Evolutionary conservation across 2,329 filamentous ascomycete genomes (phyloP).

Genomic region (Colletotrichum plurivorum): DNA sequence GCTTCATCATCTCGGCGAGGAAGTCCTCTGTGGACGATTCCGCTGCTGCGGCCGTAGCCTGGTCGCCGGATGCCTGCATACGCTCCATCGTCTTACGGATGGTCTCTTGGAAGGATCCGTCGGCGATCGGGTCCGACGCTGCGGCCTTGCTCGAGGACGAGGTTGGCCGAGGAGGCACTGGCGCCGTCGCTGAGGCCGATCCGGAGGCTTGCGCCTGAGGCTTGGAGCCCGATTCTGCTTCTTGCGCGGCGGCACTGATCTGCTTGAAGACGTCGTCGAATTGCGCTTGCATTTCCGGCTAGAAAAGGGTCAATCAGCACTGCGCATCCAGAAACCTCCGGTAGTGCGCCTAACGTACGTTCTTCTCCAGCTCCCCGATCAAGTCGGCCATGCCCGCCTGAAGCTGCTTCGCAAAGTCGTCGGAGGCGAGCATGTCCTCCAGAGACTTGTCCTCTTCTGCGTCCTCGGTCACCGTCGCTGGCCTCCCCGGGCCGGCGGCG

Average conservation of each 20-base stretch:
- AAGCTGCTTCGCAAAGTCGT: conserved; percentile 87
- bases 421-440: conserved; percentile 71
- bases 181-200: conserved; percentile 42
- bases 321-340: background rate
- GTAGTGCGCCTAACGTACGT: conserved; percentile 12
- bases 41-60: conserved; percentile 83
- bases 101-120: conserved; percentile 88
- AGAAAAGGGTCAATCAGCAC: conserved; percentile 2
- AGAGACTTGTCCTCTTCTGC: conserved; percentile 46
- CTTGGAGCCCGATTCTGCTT: conserved; percentile 37
- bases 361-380: conserved; percentile 77
- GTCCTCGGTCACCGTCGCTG: conserved; percentile 43
- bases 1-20: conserved; percentile 91
- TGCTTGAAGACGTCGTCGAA: conserved; percentile 85
- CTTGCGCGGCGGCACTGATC: conserved; percentile 68
- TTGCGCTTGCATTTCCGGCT: conserved; percentile 82
- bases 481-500: conserved; percentile 44
- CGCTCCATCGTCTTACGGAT: conserved; percentile 96
- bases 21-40: conserved; percentile 82
- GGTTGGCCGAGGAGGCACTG: conserved; percentile 45
- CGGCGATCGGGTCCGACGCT: conserved; percentile 56
- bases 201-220: conserved; percentile 43
- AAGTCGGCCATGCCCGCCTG: conserved; percentile 91
- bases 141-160: conserved; percentile 41
- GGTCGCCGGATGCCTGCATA: conserved; percentile 90